A percentile compares a stretch with the other conserved stretches of the same genome.
phyloP scores from a whole-genome alignment of 2,329 filamentous ascomycete species.

The Fusarium staphyleae region DNA sequence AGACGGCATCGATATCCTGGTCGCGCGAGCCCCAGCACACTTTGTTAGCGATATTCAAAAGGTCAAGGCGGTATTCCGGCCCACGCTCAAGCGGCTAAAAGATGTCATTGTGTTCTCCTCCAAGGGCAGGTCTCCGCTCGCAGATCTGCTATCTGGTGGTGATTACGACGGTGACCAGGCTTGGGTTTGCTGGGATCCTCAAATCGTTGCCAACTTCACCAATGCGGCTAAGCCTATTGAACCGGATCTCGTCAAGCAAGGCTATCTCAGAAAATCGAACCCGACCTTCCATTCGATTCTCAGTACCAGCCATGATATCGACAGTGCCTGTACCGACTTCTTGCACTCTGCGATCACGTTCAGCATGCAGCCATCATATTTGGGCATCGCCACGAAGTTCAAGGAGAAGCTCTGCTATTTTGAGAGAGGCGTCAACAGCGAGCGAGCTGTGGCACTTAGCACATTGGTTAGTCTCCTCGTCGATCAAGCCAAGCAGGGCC shows the following conservation, averaged over 20 bases:
- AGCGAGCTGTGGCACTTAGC: conserved; percentile 57
- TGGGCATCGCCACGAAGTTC: conserved; percentile 70
- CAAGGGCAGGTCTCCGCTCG: conserved; percentile 67
- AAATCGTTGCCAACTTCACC: conserved; percentile 69
- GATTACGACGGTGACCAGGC: conserved; percentile 84
- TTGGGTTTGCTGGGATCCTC: conserved; percentile 77
- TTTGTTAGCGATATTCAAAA: conserved; percentile 76
- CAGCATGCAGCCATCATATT: conserved; percentile 60
- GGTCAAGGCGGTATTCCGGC: conserved; percentile 64
- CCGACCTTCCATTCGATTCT: conserved; percentile 56
- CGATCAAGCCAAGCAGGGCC: conserved; percentile 64
- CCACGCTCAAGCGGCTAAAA: conserved; percentile 70
- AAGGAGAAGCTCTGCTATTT: conserved; percentile 70
- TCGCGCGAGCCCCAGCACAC: conserved; percentile 74
- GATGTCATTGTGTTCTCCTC: conserved; percentile 82
- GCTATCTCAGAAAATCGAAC: conserved; percentile 59
- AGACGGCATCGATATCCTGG: conserved; percentile 66
- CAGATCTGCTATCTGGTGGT: conserved; percentile 76
- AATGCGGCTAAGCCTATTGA: conserved; percentile 56
- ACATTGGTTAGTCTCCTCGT: conserved; percentile 61
- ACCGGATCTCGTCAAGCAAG: conserved; percentile 52
- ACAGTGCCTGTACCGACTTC: conserved; percentile 51
- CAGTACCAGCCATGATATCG: conserved; percentile 40
- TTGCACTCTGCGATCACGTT: conserved; percentile 64
- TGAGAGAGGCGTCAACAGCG: conserved; percentile 56